Evolutionary conservation across 306 rosid genomes (phyloP).

Genomic region (Trichosanthes truncata): DNA sequence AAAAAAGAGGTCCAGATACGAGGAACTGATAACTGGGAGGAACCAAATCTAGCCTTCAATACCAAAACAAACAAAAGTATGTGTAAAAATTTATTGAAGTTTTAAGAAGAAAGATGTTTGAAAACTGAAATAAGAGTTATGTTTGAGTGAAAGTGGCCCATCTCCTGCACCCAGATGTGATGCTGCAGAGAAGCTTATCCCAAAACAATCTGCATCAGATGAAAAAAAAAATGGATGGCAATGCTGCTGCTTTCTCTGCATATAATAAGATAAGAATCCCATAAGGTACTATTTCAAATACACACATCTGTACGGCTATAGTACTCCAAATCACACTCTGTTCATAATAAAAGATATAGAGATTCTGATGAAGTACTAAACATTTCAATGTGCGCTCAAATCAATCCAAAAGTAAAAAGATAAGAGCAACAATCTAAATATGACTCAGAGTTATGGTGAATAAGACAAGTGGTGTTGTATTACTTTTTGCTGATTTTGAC

Average conservation of each 20-base stretch:
- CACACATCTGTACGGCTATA: conserved; percentile 4
- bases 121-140: conserved; percentile 1
- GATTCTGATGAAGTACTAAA: background rate
- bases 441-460: background rate
- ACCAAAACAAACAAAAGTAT: background rate
- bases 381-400: background rate
- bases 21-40: conserved; percentile 1
- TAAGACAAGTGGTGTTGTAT: background rate
- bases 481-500: background rate
- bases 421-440: background rate
- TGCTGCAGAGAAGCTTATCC: conserved; percentile 8
- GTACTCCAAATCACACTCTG: background rate
- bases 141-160: conserved; percentile 7
- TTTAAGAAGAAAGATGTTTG: background rate
- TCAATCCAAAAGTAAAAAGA: background rate
- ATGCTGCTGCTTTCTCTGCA: background rate
- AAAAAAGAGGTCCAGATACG: background rate
- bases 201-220: conserved; percentile 4
- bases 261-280: conserved; percentile 2
- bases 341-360: background rate
- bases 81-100: background rate
- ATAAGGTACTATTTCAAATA: background rate
- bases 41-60: conserved; percentile 4
- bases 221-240: conserved; percentile 4
- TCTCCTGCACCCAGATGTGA: conserved; percentile 8